Conservation (phyloP, 1,284 basidiomycete genomes). For the Vanrija sp. region DNA sequence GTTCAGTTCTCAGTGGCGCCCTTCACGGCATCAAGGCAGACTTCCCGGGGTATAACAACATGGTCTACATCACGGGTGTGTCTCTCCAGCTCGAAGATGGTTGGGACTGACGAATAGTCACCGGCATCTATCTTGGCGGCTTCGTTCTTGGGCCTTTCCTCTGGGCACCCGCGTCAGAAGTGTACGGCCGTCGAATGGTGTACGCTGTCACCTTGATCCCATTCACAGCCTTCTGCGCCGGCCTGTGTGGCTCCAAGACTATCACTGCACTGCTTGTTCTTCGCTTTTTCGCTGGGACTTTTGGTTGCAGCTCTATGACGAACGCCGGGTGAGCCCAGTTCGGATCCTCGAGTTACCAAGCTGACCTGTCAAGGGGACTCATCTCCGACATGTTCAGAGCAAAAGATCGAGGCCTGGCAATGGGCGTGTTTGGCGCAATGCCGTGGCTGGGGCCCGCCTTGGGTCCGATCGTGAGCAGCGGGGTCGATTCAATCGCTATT, state of each 20-base stretch:
- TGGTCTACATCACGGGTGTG: constrained; percentile 19
- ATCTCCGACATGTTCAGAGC: constrained; percentile 50
- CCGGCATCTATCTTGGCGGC: constrained; percentile 14
- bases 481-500: background rate
- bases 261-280: constrained; percentile 49
- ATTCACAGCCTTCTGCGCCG: constrained; percentile 49
- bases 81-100: background rate
- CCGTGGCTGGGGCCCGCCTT: constrained; percentile 45
- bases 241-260: constrained; percentile 45
- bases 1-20: constrained; percentile 21
- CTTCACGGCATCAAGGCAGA: constrained; percentile 15
- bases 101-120: constrained; percentile 11
- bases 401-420: constrained; percentile 45
- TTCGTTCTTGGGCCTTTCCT: constrained; percentile 18
- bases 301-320: constrained; percentile 48
- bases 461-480: constrained; percentile 5
- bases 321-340: constrained; percentile 35
- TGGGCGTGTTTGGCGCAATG: constrained; percentile 54
- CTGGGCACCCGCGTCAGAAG: constrained; percentile 35
- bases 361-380: constrained; percentile 29
- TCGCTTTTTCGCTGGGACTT: constrained; percentile 50
- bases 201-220: constrained; percentile 47
- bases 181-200: constrained; percentile 38
- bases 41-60: constrained; percentile 17
- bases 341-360: too few species aligned